A percentile compares a stretch with the other conserved stretches of the same genome.
Conservation (phyloP, 1,139 yeast genomes). For the Yamadazyma oceani region DNA sequence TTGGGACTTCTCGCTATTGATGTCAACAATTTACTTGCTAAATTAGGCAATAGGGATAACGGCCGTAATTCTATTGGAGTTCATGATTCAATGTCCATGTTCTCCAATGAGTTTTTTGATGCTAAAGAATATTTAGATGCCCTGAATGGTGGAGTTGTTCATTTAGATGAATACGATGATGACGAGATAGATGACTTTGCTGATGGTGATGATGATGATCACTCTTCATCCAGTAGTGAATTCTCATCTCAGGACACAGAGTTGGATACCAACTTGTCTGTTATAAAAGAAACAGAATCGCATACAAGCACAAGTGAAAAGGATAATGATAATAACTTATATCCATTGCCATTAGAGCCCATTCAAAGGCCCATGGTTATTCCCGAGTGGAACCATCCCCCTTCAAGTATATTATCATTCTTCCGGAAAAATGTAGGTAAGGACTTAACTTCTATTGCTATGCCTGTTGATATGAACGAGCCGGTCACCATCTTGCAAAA, state of each 20-base stretch:
- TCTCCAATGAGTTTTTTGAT: constrained; percentile 58
- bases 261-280: constrained; percentile 8
- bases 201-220: constrained; percentile 10
- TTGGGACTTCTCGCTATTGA: constrained; percentile 19
- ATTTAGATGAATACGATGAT: constrained; percentile 26
- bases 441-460: constrained; percentile 79
- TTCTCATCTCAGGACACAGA: constrained; percentile 4
- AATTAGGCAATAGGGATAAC: constrained; percentile 10
- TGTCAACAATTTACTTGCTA: constrained; percentile 19
- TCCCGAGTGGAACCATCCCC: constrained; percentile 60
- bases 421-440: constrained; percentile 90
- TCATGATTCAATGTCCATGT: constrained; percentile 33
- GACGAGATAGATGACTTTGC: constrained; percentile 11
- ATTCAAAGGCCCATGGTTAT: constrained; percentile 61
- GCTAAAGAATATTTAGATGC: constrained; percentile 58
- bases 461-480: constrained; percentile 95
- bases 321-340: constrained; percentile 41
- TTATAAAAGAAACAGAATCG: constrained; percentile 15
- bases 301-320: constrained; percentile 7
- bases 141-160: constrained; percentile 35
- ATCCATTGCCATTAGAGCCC: constrained; percentile 60
- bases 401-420: constrained; percentile 79
- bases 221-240: constrained; percentile 9
- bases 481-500: constrained; percentile 82
- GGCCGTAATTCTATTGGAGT: constrained; percentile 11